A percentile compares a stretch with the other conserved stretches of the same genome.
phyloP scores from a whole-genome alignment of 2,329 filamentous ascomycete species.

The Laburnicola sp. region DNA sequence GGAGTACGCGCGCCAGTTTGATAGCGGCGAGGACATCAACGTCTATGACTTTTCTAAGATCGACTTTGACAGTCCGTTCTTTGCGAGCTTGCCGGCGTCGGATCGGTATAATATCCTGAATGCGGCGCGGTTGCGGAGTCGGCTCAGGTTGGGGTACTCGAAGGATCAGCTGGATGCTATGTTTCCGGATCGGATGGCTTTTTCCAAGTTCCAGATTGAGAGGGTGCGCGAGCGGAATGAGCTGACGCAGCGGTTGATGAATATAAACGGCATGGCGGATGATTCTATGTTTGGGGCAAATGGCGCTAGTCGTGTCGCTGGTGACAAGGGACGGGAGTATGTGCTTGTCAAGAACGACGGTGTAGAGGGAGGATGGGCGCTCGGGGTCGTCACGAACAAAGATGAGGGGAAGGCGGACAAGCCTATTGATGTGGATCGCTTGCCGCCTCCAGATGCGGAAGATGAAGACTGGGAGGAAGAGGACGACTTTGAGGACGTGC shows the following conservation, averaged over 20 bases:
- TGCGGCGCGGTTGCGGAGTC: constrained; percentile 82
- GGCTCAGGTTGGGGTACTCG: constrained; percentile 91
- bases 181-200: constrained; percentile 98
- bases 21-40: constrained; percentile 84
- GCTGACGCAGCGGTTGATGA: constrained; percentile 91
- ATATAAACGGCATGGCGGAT: constrained; percentile 84
- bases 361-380: constrained; percentile 91
- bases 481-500: constrained; percentile 88
- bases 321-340: constrained; percentile 90
- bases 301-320: constrained; percentile 68
- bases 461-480: constrained; percentile 70
- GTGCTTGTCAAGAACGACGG: constrained; percentile 95
- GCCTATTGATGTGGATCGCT: constrained; percentile 87
- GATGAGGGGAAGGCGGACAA: constrained; percentile 80
- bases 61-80: constrained; percentile 95
- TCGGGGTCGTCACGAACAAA: constrained; percentile 87
- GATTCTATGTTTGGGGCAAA: constrained; percentile 68
- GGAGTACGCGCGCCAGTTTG: constrained; percentile 89
- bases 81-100: constrained; percentile 82
- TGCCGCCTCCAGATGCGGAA: constrained; percentile 52
- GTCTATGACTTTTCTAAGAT: constrained; percentile 97
- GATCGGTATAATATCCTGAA: constrained; percentile 98
- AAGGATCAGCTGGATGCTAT: constrained; percentile 95
- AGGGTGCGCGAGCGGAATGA: constrained; percentile 90
- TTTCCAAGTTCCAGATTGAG: constrained; percentile 95